Evolutionary conservation across 768 basidiomycete species (phyloP), one percentile per base, ranked within the genome.

Genomic region (Lanmaoa rubissima): DNA sequence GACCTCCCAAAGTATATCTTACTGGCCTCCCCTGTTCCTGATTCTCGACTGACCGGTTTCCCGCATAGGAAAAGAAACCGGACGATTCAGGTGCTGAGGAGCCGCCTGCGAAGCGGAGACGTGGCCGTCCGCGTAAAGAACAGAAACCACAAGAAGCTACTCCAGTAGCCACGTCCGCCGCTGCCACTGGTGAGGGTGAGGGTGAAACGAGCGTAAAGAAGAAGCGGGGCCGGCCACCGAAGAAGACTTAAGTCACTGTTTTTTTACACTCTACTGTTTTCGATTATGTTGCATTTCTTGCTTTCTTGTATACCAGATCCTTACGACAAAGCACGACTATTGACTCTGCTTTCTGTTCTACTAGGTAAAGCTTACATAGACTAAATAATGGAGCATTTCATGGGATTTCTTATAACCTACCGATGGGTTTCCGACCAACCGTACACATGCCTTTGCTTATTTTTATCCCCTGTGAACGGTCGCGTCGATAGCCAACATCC

Each of bases 151-250:
- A 69, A 52, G 74, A 79, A 24, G 62, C 69, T 51, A 68, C 66
- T 48, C 74, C 79, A 41, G 75, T 72, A 19, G 69, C 76, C 50
- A 69, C 72, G 0, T 51, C 67, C 41, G 54, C 60, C 16, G 14
- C 60, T 43, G 39, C 57, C 21, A 62, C 69, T 58, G 78, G 72
- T 11, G 76, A 75, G 47, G 74, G 77, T 56, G 68, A 61, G 38
- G 74, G 76, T 40, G 86, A 86, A 66, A 61, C 83, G 57, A 75
- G 74, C 65, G 64, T 72, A 54, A 84, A 84, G 79, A 88, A 80
- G 81, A 90, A 85, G 75, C 79, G 88, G 60, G 87, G 88, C 52
- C 80, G 88, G 65, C 89, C 88, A 65, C 82, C 86, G 59, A 79
- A 79, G 71, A 73, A 74, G 63, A 41, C 61, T 36, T 73, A 65